A percentile compares a stretch with the other conserved stretches of the same genome.
phyloP scores from a whole-genome alignment of 805 yeast species.

The Candida sonorensis region DNA sequence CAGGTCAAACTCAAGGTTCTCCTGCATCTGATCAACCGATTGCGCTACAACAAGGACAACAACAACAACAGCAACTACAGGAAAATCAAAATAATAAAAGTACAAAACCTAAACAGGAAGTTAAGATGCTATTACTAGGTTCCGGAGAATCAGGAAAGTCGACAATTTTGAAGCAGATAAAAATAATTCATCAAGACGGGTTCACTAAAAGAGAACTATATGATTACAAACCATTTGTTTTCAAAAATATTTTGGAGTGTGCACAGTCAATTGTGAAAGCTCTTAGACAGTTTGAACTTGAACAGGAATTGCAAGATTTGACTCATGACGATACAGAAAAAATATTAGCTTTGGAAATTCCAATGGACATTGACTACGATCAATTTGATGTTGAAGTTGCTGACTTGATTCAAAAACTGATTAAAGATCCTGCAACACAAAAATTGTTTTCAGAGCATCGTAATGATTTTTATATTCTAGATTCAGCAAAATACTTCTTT shows the following conservation, averaged over 20 bases:
- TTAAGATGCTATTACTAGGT: slow-evolving; percentile 73
- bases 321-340: slow-evolving; percentile 33
- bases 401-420: slow-evolving; percentile 40
- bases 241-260: slow-evolving; percentile 70
- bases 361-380: slow-evolving; percentile 44
- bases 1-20: too few species aligned
- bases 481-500: slow-evolving; percentile 76
- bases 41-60: background rate
- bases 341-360: slow-evolving; percentile 39
- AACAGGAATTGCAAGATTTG: slow-evolving; percentile 27
- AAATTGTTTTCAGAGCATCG: slow-evolving; percentile 51
- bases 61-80: slow-evolving; percentile 1
- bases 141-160: slow-evolving; percentile 87
- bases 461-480: slow-evolving; percentile 74
- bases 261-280: slow-evolving; percentile 67
- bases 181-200: slow-evolving; percentile 67
- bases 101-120: slow-evolving; percentile 34
- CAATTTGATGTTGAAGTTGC: slow-evolving; percentile 46
- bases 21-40: too few species aligned
- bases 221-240: slow-evolving; percentile 75
- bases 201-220: slow-evolving; percentile 62
- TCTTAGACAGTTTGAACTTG: slow-evolving; percentile 43
- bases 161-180: slow-evolving; percentile 77
- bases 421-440: slow-evolving; percentile 52
- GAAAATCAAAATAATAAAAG: slow-evolving; percentile 1